phyloP scores from a whole-genome alignment of 2,329 filamentous ascomycete species.

The Arthrinium phaeospermum region DNA sequence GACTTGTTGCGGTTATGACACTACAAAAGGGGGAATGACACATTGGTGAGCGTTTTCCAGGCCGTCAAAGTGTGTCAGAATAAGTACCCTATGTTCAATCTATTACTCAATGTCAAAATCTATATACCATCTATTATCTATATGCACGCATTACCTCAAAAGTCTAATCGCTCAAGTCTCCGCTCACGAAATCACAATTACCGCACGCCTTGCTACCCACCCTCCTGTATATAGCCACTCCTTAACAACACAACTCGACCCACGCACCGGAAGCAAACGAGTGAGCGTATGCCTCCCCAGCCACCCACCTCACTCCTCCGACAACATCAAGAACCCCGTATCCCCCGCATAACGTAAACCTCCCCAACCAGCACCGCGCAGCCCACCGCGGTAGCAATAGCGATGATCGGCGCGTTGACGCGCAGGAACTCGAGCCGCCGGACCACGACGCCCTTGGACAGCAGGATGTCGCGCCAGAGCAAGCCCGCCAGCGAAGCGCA shows the following conservation, averaged over 20 bases:
- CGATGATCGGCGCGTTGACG: constrained; percentile 74
- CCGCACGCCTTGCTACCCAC: background rate
- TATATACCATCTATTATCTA: background rate
- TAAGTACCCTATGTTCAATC: background rate
- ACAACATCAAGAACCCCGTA: background rate
- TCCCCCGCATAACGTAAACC: constrained; percentile 56
- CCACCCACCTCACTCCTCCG: background rate
- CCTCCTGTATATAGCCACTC: too few species aligned
- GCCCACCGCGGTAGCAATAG: constrained; percentile 68
- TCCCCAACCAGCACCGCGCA: constrained; percentile 60
- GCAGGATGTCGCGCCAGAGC: constrained; percentile 74
- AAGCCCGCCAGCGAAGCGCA: constrained; percentile 75
- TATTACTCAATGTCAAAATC: background rate
- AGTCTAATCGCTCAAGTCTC: background rate
- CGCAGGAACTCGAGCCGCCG: constrained; percentile 68
- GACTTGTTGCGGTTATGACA: too few species aligned
- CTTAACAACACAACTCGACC: background rate
- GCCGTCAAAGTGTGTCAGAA: background rate
- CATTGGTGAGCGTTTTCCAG: too few species aligned
- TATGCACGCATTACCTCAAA: background rate
- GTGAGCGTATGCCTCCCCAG: background rate
- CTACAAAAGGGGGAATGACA: too few species aligned
- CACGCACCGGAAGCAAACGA: background rate
- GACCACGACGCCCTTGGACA: constrained; percentile 71
- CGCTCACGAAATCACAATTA: background rate